Evolutionary conservation across 2,329 filamentous ascomycete genomes (phyloP), one percentile per base, ranked within the genome.

Genomic region (Phaeophleospora eucalypticola): DNA sequence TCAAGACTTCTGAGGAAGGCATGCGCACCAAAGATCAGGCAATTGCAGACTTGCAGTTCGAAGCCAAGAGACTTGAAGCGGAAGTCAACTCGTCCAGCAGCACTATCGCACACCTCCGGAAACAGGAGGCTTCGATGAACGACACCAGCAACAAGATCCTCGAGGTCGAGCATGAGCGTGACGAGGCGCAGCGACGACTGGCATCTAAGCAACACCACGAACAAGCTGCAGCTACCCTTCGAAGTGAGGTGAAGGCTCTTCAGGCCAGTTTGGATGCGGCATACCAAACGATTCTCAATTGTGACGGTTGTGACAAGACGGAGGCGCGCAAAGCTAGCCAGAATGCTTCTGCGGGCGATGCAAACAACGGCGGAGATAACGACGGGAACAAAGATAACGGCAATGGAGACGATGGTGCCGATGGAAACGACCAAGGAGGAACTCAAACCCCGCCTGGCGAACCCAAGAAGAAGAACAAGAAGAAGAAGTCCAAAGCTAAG

Each of bases 401-500:
- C 24, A 29, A 12, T 29, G 24, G 24, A 29, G 24, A 12, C 12
- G 24, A 29, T 12, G 24, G 24, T 29, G n/a, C n/a, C n/a, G n/a
- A n/a, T n/a, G n/a, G n/a, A n/a, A n/a, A n/a, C n/a, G n/a, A n/a
- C n/a, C n/a, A n/a, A n/a, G n/a, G n/a, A n/a, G n/a, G n/a, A n/a
- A n/a, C n/a, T n/a, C n/a, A n/a, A n/a, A n/a, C n/a, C n/a, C n/a
- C n/a, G n/a, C n/a, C 68, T 12, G 67, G 62, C 12, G 67, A 72
- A 9, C 71, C 71, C 49, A 91, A 89, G 70, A 94, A 87, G 67
- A 94, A 89, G 55, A 87, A 62, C 54, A 74, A 73, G 56, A 74
- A 87, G 65, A 95, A 91, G 74, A 95, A 69, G 56, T 71, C 71
- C 43, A 74, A 88, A 64, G 93, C 90, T 72, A 95, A 94, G 78